A percentile compares a stretch with the other conserved stretches of the same genome.
These are phyloP conservation scores for Mangifera indica DNA, from an alignment of 345 rosid species.

Conservation along the genomic window DNA sequence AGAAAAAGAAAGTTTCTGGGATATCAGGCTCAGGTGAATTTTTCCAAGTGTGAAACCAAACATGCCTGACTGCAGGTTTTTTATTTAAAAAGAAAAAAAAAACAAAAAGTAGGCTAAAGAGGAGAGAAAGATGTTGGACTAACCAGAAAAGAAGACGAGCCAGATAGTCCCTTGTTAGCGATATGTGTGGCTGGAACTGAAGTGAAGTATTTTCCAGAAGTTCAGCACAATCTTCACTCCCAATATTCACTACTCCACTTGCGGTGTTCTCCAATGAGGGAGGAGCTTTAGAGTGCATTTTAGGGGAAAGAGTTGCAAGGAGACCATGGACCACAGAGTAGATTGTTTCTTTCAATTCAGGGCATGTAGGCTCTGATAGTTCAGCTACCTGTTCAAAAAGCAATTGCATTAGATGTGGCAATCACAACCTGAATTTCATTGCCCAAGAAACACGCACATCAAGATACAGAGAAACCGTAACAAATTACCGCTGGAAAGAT, in stretches of 20 bases:
- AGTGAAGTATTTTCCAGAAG: conserved; percentile 80
- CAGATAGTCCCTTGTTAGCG: conserved; percentile 80
- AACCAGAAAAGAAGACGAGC: conserved; percentile 97
- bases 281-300: conserved; percentile 80
- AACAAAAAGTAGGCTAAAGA: neutral
- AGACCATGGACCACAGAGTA: conserved; percentile 89
- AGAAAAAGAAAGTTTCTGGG: neutral
- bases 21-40: neutral
- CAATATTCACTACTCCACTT: conserved; percentile 42
- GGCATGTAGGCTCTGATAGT: conserved; percentile 82
- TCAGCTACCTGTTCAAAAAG: conserved; percentile 71
- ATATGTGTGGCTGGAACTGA: conserved; percentile 79
- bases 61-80: neutral
- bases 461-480: neutral
- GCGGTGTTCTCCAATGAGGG: conserved; percentile 49
- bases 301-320: conserved; percentile 87
- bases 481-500: neutral
- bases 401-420: conserved; percentile 8
- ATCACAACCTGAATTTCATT: neutral
- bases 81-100: neutral
- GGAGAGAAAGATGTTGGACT: conserved; percentile 24
- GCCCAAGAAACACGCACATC: conserved; percentile 3
- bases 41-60: neutral
- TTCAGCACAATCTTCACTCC: conserved; percentile 68
- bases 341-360: conserved; percentile 72